Conservation (phyloP, 148 eudicot species). For the Bassia scoparia region DNA sequence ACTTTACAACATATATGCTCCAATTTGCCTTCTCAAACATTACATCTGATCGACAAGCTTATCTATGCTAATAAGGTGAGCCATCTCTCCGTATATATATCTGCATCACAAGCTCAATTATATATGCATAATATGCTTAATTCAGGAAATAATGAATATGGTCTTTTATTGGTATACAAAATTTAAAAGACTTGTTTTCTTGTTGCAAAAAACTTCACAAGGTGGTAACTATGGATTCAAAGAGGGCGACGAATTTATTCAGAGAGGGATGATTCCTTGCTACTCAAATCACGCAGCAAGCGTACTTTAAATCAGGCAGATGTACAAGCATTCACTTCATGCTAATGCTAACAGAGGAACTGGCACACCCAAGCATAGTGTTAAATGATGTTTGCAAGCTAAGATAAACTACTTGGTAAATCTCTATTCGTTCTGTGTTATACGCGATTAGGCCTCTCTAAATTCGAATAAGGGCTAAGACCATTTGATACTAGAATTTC, state of each 20-base stretch:
- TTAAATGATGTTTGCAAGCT: conserved; percentile 59
- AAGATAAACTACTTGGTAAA: conserved; percentile 6
- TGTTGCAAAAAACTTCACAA: conserved; percentile 16
- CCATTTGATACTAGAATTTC: too few species aligned
- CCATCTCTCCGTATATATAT: not conserved
- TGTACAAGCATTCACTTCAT: conserved; percentile 53
- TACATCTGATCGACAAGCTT: conserved; percentile 5
- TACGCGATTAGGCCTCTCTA: not conserved
- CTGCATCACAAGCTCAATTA: not conserved
- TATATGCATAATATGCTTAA: not conserved
- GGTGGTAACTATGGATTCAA: conserved; percentile 31
- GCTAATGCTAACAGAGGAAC: conserved; percentile 30
- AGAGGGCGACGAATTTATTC: conserved; percentile 32
- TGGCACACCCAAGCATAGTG: conserved; percentile 15
- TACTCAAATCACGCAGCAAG: conserved; percentile 36
- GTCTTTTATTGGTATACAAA: too few species aligned
- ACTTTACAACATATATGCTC: conserved; percentile 64
- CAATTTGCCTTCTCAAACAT: conserved; percentile 39
- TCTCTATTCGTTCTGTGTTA: too few species aligned
- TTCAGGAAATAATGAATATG: not conserved
- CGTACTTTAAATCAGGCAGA: conserved; percentile 53
- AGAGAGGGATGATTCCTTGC: conserved; percentile 75
- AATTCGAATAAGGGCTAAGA: not conserved
- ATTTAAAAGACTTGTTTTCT: not conserved
- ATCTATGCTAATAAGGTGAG: conserved; percentile 25